phyloP scores from a whole-genome alignment of 1,139 yeast genomes.

The Geotrichum bryndzae region DNA sequence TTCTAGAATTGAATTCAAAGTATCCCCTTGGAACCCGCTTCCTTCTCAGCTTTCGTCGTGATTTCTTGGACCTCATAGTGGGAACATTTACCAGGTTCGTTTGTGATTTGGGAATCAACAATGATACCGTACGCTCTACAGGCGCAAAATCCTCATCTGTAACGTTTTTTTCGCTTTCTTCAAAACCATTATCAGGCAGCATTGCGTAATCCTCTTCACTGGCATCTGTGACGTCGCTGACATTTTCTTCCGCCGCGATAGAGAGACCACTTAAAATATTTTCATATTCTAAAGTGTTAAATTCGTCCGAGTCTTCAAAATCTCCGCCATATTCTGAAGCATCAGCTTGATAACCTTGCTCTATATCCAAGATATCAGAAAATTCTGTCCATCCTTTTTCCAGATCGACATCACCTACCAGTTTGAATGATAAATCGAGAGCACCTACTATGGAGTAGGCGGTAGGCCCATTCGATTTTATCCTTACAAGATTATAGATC shows the following conservation, averaged over 20 bases:
- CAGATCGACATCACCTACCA: neutral
- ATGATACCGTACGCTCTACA: slow-evolving; percentile 6
- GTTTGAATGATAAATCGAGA: slow-evolving; percentile 2
- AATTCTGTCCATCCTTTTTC: slow-evolving; percentile 11
- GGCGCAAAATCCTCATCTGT: neutral
- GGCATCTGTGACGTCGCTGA: slow-evolving; percentile 2
- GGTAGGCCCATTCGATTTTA: neutral
- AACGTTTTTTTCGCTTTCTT: neutral
- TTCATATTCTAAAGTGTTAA: slow-evolving; percentile 8
- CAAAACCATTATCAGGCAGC: neutral
- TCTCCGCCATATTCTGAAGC: slow-evolving; percentile 3
- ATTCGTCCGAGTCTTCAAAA: slow-evolving; percentile 14
- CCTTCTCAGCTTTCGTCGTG: slow-evolving; percentile 1
- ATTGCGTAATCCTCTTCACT: slow-evolving; percentile 6
- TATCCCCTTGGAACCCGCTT: slow-evolving; percentile 17
- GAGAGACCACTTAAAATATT: slow-evolving; percentile 6
- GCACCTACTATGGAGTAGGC: neutral
- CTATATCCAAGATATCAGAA: neutral
- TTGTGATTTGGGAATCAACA: slow-evolving; percentile 9
- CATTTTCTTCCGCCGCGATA: neutral
- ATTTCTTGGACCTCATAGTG: neutral
- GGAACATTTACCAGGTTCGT: slow-evolving; percentile 13
- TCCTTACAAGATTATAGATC: neutral
- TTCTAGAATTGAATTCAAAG: slow-evolving; percentile 36
- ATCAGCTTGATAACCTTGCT: slow-evolving; percentile 3